Evolutionary conservation across 2,329 filamentous ascomycete genomes (phyloP).

Genomic region (Fusarium denticulatum): DNA sequence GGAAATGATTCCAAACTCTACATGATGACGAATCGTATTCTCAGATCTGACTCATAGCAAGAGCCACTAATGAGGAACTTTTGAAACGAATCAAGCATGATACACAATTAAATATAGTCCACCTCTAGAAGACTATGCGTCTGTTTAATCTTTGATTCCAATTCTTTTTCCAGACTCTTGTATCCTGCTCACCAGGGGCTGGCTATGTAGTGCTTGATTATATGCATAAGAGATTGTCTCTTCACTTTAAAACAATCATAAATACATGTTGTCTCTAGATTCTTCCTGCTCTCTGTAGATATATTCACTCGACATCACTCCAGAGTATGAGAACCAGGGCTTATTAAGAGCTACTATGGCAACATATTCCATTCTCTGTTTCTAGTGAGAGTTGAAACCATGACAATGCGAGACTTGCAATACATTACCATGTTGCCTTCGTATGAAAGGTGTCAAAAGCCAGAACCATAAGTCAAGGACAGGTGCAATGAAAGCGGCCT

Average conservation of each 20-base stretch:
- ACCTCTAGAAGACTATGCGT: neutral
- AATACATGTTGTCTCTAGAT: too few species aligned
- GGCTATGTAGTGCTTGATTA: neutral
- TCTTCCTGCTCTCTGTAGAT: neutral
- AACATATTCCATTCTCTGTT: neutral
- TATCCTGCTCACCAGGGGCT: neutral
- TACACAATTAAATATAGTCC: neutral
- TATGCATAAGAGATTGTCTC: neutral
- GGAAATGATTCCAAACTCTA: constrained; percentile 9
- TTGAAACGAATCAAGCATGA: neutral
- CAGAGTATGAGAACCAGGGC: neutral
- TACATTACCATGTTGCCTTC: too few species aligned
- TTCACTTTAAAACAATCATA: neutral
- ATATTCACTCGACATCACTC: neutral
- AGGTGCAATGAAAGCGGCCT: neutral
- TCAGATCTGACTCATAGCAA: neutral
- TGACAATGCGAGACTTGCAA: neutral
- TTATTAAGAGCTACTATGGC: neutral
- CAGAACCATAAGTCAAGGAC: neutral
- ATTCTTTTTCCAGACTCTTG: too few species aligned
- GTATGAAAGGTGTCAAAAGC: neutral
- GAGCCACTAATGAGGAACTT: neutral
- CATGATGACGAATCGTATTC: neutral
- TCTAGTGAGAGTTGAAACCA: too few species aligned
- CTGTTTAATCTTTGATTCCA: neutral